These are phyloP conservation scores for Plasmodium gallinaceum DNA, from an alignment of 169 alveolate genomes.

Conservation along the genomic window DNA sequence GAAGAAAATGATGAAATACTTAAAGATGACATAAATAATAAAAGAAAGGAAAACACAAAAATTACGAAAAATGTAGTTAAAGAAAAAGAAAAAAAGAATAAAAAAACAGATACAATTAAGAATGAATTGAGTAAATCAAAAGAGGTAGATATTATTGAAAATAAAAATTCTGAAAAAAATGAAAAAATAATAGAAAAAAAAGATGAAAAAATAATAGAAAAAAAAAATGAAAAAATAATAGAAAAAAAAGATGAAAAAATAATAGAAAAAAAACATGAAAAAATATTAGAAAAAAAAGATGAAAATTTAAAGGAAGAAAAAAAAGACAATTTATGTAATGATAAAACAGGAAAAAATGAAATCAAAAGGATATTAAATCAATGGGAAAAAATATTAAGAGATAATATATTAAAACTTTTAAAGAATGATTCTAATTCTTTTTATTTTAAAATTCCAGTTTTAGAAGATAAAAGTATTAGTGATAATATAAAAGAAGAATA, in stretches of 20 bases:
- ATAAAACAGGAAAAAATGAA: not conserved
- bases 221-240: not conserved
- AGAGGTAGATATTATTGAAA: no score
- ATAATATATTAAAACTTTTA: constrained; percentile 17
- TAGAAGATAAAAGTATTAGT: constrained; percentile 32
- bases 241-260: not conserved
- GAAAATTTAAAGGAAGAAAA: not conserved
- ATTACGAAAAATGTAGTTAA: no score
- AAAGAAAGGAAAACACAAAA: no score
- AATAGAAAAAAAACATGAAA: no score
- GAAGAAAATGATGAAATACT: not conserved
- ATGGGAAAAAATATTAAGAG: constrained; percentile 36
- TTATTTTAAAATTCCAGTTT: constrained; percentile 53
- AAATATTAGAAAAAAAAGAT: no score
- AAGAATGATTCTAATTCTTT: constrained; percentile 31
- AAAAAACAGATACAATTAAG: no score
- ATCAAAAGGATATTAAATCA: not conserved
- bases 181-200: no score
- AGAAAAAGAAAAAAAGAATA: no score
- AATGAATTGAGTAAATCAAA: no score
- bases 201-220: no score
- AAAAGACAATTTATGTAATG: not conserved
- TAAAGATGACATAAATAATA: not conserved
- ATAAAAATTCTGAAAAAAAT: no score
- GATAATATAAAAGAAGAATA: constrained; percentile 37